A percentile compares a stretch with the other conserved stretches of the same genome.
Conservation (phyloP, 768 basidiomycete genomes). For the Trametes punicea region DNA sequence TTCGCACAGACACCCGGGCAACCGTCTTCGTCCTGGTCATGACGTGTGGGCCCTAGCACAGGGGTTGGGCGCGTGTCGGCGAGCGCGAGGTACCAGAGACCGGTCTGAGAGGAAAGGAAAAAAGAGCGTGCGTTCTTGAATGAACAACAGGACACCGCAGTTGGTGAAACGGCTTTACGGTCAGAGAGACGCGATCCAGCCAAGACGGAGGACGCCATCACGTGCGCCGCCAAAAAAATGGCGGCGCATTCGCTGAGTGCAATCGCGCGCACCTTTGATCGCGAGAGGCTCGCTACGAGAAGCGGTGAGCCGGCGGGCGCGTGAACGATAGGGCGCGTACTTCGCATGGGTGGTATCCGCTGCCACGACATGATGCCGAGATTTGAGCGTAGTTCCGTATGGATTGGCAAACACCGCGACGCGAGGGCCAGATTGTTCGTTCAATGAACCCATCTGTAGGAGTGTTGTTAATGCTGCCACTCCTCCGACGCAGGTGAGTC, state of each 20-base stretch:
- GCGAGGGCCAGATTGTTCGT: neutral
- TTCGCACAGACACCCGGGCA: neutral
- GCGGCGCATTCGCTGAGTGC: neutral
- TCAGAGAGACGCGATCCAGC: neutral
- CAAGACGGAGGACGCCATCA: conserved; percentile 1
- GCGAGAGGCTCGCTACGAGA: neutral
- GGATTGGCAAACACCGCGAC: too few species aligned
- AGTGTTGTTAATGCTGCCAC: too few species aligned
- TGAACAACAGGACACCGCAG: neutral
- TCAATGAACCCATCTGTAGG: too few species aligned
- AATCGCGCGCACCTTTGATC: neutral
- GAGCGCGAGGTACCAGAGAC: neutral
- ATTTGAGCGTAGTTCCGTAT: too few species aligned
- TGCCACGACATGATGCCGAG: too few species aligned
- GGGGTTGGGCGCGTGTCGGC: neutral
- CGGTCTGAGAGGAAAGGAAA: neutral
- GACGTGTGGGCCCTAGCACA: neutral
- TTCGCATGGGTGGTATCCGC: neutral
- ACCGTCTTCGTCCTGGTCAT: conserved; percentile 7
- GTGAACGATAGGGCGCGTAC: neutral
- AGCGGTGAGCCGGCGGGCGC: neutral
- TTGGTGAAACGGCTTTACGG: neutral
- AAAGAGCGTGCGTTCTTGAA: neutral
- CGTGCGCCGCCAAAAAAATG: neutral
- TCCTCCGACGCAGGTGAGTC: neutral